Evolutionary conservation across 495 filamentous ascomycete species (phyloP), one percentile per base, ranked within the genome.

Genomic region (Neurospora hispaniola): DNA sequence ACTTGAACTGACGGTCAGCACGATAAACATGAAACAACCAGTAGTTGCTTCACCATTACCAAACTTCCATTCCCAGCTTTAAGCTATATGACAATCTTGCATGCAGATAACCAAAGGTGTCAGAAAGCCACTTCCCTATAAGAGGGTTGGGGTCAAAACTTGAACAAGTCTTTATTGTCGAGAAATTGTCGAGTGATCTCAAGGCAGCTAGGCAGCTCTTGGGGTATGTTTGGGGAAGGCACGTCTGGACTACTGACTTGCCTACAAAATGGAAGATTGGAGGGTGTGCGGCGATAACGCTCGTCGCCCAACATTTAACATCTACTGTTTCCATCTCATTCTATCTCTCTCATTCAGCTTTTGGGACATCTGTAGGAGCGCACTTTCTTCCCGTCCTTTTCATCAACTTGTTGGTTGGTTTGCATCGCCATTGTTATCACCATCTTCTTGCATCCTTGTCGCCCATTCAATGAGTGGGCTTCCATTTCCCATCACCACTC

Each of bases 361-460:
- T 7, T 40, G 1, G 8, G 9, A 10, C 39, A 40, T 40, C 10
- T 40, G 9, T 9, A 10, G 39, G 7, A 9, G 8, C 8, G 39
- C 39, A 40, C 9, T 40, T 9, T 2, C 8, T 40, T 40, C 39
- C 39, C 8, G 8, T 40, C 39, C 35, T 5, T 42, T 43, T 43
- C 14, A 18, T 18, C 14, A 16, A 43, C 42, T 1, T 43, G 14
- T 43, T 43, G 14, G 5, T 7, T 43, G 69, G 80, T 80, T 72
- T 82, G 78, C 73, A 84, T 85, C 20, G 80, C 82, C 16, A 85
- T 76, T 23, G 84, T 70, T 71, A 78, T 18, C 42, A 18, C 42
- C 42, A 43, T 43, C 14, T 5, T 43, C 14, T 43, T 16, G 14
- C 14, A 18, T 14, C 42, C 42, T 43, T 43, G 14, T 43, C 42